phyloP scores from a whole-genome alignment of 768 basidiomycete species.

The Pleurotus tuber-regium region DNA sequence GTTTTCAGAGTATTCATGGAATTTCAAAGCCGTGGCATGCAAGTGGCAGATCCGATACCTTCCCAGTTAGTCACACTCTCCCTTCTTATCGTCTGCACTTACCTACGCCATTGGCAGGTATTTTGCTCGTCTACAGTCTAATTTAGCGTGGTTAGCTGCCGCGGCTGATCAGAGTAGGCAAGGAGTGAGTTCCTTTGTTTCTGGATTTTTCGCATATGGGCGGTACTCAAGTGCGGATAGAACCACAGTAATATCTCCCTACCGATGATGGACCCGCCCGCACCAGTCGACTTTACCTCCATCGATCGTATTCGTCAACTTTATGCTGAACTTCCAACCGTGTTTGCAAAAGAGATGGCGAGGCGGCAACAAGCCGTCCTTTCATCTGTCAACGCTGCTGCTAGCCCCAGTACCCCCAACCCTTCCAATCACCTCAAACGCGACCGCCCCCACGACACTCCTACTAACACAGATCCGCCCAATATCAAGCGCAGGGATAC shows the following conservation, averaged over 20 bases:
- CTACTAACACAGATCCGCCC: conserved; percentile 23
- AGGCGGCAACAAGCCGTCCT: conserved; percentile 37
- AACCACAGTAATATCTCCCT: conserved; percentile 35
- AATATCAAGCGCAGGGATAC: conserved; percentile 67
- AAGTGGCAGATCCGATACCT: conserved; percentile 46
- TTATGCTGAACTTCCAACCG: conserved; percentile 55
- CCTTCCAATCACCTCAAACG: conserved; percentile 49
- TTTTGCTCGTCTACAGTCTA: conserved; percentile 59
- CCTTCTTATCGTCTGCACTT: conserved; percentile 14
- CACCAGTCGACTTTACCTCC: conserved; percentile 47
- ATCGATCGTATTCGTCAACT: conserved; percentile 63
- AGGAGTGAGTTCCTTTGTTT: conserved; percentile 35
- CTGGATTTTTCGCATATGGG: background rate
- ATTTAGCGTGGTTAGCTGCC: conserved; percentile 68
- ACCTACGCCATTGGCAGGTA: conserved; percentile 41
- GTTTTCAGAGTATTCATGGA: conserved; percentile 54
- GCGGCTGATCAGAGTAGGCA: conserved; percentile 57
- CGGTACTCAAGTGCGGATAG: conserved; percentile 16
- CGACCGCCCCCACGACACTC: conserved; percentile 52
- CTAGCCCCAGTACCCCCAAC: conserved; percentile 9
- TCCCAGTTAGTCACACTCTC: conserved; percentile 46
- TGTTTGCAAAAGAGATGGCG: conserved; percentile 64
- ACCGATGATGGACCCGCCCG: conserved; percentile 57
- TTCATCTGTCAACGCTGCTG: conserved; percentile 10
- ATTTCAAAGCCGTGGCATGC: conserved; percentile 53